phyloP scores from a whole-genome alignment of 2,329 filamentous ascomycete species.

The Nothophoma quercina region DNA sequence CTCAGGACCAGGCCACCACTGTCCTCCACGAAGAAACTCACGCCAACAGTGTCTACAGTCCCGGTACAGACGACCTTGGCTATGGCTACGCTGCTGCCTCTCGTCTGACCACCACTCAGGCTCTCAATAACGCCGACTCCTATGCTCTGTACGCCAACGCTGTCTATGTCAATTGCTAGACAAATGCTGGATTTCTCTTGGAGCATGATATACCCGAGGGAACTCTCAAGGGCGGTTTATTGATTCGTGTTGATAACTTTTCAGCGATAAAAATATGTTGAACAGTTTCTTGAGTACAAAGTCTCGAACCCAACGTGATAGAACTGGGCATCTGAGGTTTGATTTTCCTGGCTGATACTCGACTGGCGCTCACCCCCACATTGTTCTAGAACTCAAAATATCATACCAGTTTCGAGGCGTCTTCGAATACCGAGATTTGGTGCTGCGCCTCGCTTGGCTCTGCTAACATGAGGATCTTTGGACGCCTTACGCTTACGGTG shows the following conservation, averaged over 20 bases:
- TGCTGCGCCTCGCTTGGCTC: constrained; percentile 18
- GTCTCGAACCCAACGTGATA: not conserved
- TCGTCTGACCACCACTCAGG: constrained; percentile 57
- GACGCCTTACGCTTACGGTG: constrained; percentile 10
- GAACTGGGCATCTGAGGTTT: too few relatives aligned
- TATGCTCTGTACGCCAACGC: constrained; percentile 64
- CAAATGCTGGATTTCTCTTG: not conserved
- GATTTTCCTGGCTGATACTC: too few relatives aligned
- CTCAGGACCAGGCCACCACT: constrained; percentile 71
- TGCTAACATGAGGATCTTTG: not conserved
- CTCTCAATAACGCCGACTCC: constrained; percentile 70
- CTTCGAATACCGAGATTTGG: not conserved
- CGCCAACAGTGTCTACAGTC: constrained; percentile 59
- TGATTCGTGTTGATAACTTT: constrained; percentile 11
- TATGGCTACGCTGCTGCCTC: constrained; percentile 63
- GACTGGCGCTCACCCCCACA: too few relatives aligned
- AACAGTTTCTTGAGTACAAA: not conserved
- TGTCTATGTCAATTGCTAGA: constrained; percentile 36
- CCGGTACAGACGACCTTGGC: constrained; percentile 64
- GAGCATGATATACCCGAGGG: too few relatives aligned
- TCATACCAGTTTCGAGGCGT: not conserved
- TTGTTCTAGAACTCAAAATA: not conserved
- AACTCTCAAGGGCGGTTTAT: not conserved
- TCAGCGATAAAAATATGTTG: constrained; percentile 7
- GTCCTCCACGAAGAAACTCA: constrained; percentile 73